These are phyloP conservation scores for Rhizoclosmatium globosum DNA, from an alignment of 192 early-diverging fungal species.

Conservation along the genomic window DNA sequence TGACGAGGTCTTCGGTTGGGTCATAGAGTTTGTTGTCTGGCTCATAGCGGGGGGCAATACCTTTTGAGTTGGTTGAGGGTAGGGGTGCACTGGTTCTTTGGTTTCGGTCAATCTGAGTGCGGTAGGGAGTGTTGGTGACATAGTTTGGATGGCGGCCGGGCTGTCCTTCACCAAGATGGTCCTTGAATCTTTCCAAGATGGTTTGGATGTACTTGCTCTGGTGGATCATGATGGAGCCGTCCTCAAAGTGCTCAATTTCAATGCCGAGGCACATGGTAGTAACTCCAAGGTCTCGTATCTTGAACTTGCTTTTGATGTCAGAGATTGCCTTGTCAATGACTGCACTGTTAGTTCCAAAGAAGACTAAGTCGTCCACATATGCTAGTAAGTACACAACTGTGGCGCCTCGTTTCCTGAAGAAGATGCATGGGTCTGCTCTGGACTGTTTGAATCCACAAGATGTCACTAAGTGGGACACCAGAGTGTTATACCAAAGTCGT, in stretches of 20 bases:
- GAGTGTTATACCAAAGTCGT: too few relatives aligned
- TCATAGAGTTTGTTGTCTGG: background rate
- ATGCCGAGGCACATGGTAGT: background rate
- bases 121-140: background rate
- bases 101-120: too few relatives aligned
- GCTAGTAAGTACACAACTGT: background rate
- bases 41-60: background rate
- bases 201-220: slow-evolving; percentile 14
- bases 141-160: background rate
- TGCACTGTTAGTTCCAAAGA: too few relatives aligned
- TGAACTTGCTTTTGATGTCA: too few relatives aligned
- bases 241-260: background rate
- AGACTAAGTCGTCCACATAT: too few relatives aligned
- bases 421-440: background rate
- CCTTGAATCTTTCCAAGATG: background rate
- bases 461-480: too few relatives aligned
- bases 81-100: background rate
- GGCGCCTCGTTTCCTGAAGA: background rate
- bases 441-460: background rate
- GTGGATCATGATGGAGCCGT: slow-evolving; percentile 22
- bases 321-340: too few relatives aligned
- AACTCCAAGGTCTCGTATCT: background rate
- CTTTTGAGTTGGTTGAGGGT: background rate
- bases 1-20: background rate
- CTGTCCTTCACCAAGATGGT: background rate